Evolutionary conservation across 2,329 filamentous ascomycete species (phyloP), one percentile per base, ranked within the genome.

Genomic region (Neospermospora avenae): DNA sequence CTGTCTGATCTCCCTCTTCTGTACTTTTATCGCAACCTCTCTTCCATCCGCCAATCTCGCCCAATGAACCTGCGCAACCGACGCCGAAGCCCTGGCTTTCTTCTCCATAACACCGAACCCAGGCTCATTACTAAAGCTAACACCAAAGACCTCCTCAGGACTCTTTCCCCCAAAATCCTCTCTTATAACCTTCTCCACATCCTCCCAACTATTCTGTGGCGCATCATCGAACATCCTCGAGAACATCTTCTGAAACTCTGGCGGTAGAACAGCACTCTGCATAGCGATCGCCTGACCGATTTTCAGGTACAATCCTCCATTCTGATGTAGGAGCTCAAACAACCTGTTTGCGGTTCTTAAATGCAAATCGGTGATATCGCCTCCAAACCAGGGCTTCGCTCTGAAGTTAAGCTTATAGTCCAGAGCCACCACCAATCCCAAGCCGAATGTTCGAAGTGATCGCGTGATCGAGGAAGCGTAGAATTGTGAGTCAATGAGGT

Each of bases 321-420:
- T 99, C 58, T 84, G 79, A 25, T 90, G 83, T 66, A 98, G 80
- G 63, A 99, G 77, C 31, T 93, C 81, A 62, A 91, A 96, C 39
- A 98, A 78, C 25, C 90, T 82, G 76, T 92, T 85, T 0, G 95
- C 95, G 71, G 89, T 96, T 63, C 95, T 87, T 39, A 82, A 78
- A 75, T 99, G 95, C 54, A 98, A 77, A 60, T 91, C 90, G 44
- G 84, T 81, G 42, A 96, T 85, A 20, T 85, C 87, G 54, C 87
- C 84, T 24, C 88, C 91, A 53, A 87, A 82, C 58, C 87, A 82
- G 6, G 93, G 93, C 65, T 91, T 78, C 5, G 90, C 82, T 5
- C 91, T 85, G 75, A 99, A 99, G 76, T 99, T 98, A 74, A 98
- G 80, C 77, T 97, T 98, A 80, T 99, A 98, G 77, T 99, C 95